Evolutionary conservation across 2,329 filamentous ascomycete genomes (phyloP).

Genomic region (Talaromyces rugulosus): DNA sequence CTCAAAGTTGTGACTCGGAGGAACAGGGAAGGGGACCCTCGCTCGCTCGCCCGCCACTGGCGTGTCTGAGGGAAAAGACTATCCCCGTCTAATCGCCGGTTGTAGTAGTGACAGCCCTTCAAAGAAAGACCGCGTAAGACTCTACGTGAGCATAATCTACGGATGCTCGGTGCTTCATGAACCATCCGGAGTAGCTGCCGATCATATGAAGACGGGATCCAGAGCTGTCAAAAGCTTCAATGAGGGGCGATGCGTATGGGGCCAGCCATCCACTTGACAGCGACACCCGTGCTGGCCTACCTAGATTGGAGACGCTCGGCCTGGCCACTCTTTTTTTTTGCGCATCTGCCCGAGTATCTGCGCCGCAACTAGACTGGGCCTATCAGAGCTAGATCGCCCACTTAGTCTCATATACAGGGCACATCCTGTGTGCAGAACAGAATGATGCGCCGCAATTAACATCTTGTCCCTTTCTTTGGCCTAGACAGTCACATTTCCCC

Average conservation of each 20-base stretch:
- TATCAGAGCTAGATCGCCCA: slow-evolving; percentile 6
- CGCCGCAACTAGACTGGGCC: slow-evolving; percentile 9
- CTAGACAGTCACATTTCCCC: slow-evolving; percentile 7
- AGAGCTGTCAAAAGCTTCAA: neutral
- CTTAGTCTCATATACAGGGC: slow-evolving; percentile 11
- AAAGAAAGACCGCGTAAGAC: neutral
- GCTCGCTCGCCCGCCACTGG: neutral
- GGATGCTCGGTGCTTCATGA: neutral
- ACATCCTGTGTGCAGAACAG: slow-evolving; percentile 10
- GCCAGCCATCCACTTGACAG: slow-evolving; percentile 7
- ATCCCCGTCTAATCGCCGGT: neutral
- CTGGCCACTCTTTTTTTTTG: neutral
- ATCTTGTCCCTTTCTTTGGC: slow-evolving; percentile 12
- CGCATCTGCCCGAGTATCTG: slow-evolving; percentile 1
- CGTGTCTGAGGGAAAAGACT: neutral
- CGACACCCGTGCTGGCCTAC: slow-evolving; percentile 5
- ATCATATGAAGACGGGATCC: neutral
- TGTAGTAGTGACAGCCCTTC: neutral
- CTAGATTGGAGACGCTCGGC: slow-evolving; percentile 4
- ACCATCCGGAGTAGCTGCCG: neutral
- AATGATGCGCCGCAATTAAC: slow-evolving; percentile 14
- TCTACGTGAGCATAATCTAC: neutral
- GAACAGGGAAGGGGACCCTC: neutral
- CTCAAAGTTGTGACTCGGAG: neutral
- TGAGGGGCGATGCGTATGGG: neutral